phyloP scores from a whole-genome alignment of 179 eudicot species.

The Camellia oleifera region DNA sequence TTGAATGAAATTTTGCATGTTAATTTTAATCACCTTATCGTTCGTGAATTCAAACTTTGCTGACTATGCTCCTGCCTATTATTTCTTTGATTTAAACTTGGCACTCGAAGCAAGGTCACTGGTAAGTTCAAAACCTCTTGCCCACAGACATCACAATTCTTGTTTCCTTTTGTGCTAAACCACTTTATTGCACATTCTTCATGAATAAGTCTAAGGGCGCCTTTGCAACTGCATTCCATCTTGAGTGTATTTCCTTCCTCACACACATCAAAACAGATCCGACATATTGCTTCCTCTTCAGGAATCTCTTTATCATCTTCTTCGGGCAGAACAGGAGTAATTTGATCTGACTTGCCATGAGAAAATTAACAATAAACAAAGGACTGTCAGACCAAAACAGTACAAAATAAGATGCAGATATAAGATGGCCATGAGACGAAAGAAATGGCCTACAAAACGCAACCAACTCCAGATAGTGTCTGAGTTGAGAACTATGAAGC shows the following conservation, averaged over 20 bases:
- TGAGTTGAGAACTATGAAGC: background rate
- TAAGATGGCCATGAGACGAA: background rate
- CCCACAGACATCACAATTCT: constrained; percentile 80
- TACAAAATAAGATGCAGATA: background rate
- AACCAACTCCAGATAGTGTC: background rate
- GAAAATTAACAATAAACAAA: background rate
- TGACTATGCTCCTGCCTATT: constrained; percentile 35
- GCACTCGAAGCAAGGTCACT: constrained; percentile 74
- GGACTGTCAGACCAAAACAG: background rate
- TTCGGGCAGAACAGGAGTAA: constrained; percentile 38
- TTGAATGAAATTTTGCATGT: background rate
- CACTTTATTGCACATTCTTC: constrained; percentile 85
- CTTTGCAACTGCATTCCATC: constrained; percentile 97
- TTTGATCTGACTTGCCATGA: constrained; percentile 39
- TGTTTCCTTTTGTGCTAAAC: constrained; percentile 79
- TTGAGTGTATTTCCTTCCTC: constrained; percentile 78
- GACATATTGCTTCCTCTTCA: constrained; percentile 88
- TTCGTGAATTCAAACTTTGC: constrained; percentile 28
- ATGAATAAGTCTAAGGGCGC: constrained; percentile 85
- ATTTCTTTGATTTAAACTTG: constrained; percentile 38
- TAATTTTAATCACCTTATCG: constrained; percentile 41
- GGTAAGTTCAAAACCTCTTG: constrained; percentile 83
- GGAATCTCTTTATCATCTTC: constrained; percentile 79
- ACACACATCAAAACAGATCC: constrained; percentile 79
- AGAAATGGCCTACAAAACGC: background rate